Evolutionary conservation across 73 alveolate genomes (phyloP), one percentile per base, ranked within the genome.

Genomic region (Stentor roeselii): DNA sequence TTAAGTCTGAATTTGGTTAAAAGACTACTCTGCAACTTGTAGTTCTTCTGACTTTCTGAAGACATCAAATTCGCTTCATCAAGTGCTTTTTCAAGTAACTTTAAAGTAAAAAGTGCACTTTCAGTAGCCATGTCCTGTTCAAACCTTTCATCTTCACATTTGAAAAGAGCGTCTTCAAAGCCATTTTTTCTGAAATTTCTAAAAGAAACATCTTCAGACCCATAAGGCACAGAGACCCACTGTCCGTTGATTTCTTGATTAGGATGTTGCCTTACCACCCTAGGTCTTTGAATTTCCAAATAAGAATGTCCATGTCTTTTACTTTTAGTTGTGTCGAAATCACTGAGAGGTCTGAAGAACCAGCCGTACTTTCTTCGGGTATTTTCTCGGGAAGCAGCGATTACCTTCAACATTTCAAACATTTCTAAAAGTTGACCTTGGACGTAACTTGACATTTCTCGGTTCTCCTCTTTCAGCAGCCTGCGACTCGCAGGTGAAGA

Each of bases 101-200:
- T 67, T 67, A 67, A 32, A 1, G 80, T 67, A 34, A 30, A 67
- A 1, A n/a, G 34, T 30, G 80, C 80, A 2, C 41, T 21, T 76
- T 76, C 84, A 0, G 36, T 76, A 30, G 83, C 78, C 75, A 86
- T 86, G 78, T 88, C 94, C 40, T 76, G 89, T 75, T 88, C 94
- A 86, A 75, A 88, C 42, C 91, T 84, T 67, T 88, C 94, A 42
- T 88, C 94, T 42, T 88, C 94, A 86, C 91, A 83, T 80, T 88
- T 88, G 87, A 88, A 88, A 1, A 88, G 30, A 36, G 86, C 60
- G 76, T 88, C 94, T 74, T 88, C 94, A 60, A 77, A 88, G 14
- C 77, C 75, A 59, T 88, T 88, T 67, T 86, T 84, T 30, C 94
- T 74, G 91, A 88, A 83, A 41, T 84, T 76, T 6, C 91, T 40